A percentile compares a stretch with the other conserved stretches of the same genome.
Conservation (phyloP, 2,329 filamentous ascomycete genomes). For the Aspergillus candidus region DNA sequence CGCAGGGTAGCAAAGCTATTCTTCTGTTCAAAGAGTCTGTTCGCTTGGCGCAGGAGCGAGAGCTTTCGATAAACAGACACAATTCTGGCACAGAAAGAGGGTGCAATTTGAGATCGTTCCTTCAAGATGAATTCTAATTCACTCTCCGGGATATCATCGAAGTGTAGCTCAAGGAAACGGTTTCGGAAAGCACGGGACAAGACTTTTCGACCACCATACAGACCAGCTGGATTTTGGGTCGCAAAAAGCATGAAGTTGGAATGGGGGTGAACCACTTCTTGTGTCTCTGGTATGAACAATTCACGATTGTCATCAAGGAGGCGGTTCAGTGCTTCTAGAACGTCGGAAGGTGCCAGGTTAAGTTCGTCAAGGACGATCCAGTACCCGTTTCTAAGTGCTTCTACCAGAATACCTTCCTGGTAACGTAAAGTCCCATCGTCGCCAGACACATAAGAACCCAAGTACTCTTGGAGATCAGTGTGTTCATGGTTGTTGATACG, state of each 20-base stretch:
- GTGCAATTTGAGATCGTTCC: slow-evolving; percentile 79
- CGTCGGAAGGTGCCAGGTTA: slow-evolving; percentile 93
- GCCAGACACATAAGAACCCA: slow-evolving; percentile 88
- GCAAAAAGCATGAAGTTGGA: slow-evolving; percentile 97
- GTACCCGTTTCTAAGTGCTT: slow-evolving; percentile 84
- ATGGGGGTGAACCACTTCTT: slow-evolving; percentile 86
- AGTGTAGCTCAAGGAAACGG: slow-evolving; percentile 92
- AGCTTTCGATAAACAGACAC: slow-evolving; percentile 92
- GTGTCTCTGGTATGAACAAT: slow-evolving; percentile 90
- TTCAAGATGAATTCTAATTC: slow-evolving; percentile 90
- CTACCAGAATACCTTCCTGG: slow-evolving; percentile 88
- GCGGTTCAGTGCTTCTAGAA: slow-evolving; percentile 91
- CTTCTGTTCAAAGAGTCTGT: slow-evolving; percentile 89
- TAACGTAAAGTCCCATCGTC: slow-evolving; percentile 79
- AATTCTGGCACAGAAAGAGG: slow-evolving; percentile 85
- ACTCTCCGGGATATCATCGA: slow-evolving; percentile 93
- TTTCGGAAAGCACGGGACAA: slow-evolving; percentile 94
- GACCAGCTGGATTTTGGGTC: slow-evolving; percentile 90
- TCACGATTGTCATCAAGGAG: slow-evolving; percentile 95
- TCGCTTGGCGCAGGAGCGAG: slow-evolving; percentile 81
- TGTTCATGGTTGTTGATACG: slow-evolving; percentile 99
- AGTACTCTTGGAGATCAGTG: slow-evolving; percentile 94
- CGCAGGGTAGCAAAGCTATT: slow-evolving; percentile 93
- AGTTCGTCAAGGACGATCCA: slow-evolving; percentile 99
- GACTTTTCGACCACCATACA: slow-evolving; percentile 92